These are phyloP conservation scores for Epichloe scottii DNA, from an alignment of 2,329 filamentous ascomycete species.

Conservation along the genomic window DNA sequence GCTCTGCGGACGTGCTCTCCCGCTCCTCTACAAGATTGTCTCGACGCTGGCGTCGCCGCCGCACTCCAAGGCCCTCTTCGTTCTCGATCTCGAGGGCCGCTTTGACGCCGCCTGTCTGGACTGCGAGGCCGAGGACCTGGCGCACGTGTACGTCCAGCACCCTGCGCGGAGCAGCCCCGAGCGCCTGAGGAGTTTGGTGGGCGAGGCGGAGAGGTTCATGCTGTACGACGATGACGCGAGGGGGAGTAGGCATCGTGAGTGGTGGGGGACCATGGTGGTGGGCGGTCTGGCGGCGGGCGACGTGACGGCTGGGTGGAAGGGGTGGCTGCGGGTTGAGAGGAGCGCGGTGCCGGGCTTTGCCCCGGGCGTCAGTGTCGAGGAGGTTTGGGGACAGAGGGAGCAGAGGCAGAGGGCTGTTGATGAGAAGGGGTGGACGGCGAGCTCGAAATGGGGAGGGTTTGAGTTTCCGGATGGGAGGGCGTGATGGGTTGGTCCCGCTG, in stretches of 20 bases:
- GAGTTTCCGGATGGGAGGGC: slow-evolving; percentile 19
- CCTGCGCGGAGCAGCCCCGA: slow-evolving; percentile 20
- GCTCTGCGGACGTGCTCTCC: slow-evolving; percentile 38
- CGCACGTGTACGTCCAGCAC: slow-evolving; percentile 38
- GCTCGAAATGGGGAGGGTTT: slow-evolving; percentile 38
- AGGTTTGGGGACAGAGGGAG: slow-evolving; percentile 30
- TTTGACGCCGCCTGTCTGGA: slow-evolving; percentile 40
- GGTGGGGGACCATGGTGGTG: slow-evolving; percentile 47
- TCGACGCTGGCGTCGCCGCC: slow-evolving; percentile 37
- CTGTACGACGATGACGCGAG: slow-evolving; percentile 32
- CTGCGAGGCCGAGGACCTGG: slow-evolving; percentile 26
- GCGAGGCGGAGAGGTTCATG: slow-evolving; percentile 33
- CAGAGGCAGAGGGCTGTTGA: slow-evolving; percentile 28
- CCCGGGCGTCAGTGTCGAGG: slow-evolving; percentile 26
- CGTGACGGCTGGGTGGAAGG: slow-evolving; percentile 25
- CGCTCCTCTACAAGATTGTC: slow-evolving; percentile 43
- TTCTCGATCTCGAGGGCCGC: slow-evolving; percentile 42
- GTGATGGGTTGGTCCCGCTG: not conserved
- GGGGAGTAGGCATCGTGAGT: slow-evolving; percentile 32
- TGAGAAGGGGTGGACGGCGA: slow-evolving; percentile 32
- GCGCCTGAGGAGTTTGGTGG: slow-evolving; percentile 23
- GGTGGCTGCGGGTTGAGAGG: slow-evolving; percentile 41
- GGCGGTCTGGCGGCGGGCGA: slow-evolving; percentile 26
- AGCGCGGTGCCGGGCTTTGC: slow-evolving; percentile 28
- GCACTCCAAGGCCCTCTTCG: slow-evolving; percentile 33